Base-by-base conservation (phyloP, 2,329 filamentous ascomycete genomes). In the Lecanicillium sp. region DNA sequence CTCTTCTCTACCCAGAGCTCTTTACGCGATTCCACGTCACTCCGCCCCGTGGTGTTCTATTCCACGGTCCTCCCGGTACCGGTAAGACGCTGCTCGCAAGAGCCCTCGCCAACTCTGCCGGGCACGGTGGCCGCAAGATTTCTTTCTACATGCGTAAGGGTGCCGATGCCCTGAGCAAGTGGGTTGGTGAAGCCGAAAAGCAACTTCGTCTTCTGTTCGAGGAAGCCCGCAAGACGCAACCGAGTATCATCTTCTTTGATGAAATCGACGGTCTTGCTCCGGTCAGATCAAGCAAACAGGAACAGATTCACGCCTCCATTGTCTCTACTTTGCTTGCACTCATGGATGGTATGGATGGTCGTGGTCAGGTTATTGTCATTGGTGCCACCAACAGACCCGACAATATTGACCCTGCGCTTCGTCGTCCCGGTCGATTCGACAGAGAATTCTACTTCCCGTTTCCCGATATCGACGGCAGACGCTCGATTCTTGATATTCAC, bases 61-160 rank as follows among this genome's bases (percentile, higher is more conserved):
- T 98, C 67, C 93, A 98, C 63, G 93, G 93, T 27, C 93, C 93
- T 46, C 93, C 94, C 5, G 93, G 93, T 64, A 98, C 93, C 14
- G 93, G 93, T 77, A 98, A 96, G 72, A 98, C 93, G 11, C 74
- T 98, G n/a, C 79, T 98, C 52, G 93, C 94, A 44, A 82, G 93
- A 59, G 93, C 93, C 35, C 74, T 98, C 39, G 90, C 94, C 42
- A 94, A 93, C 48, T 94, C 87, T 52, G 86, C 95, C 51, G 90
- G 89, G 54, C 82, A 86, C 11, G 86, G 91, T 42, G 91, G 91
- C 19, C 84, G 86, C 56, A 97, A 97, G 64, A 93, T 98, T 54
- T 97, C 90, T 0, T 98, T 98, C 59, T 98, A 97, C 68, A 98
- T 98, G 93, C 86, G 93, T 52, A 98, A 98, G 68, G 94, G 93